phyloP scores from a whole-genome alignment of 2,329 filamentous ascomycete genomes.

The Fusarium keratoplasticum region DNA sequence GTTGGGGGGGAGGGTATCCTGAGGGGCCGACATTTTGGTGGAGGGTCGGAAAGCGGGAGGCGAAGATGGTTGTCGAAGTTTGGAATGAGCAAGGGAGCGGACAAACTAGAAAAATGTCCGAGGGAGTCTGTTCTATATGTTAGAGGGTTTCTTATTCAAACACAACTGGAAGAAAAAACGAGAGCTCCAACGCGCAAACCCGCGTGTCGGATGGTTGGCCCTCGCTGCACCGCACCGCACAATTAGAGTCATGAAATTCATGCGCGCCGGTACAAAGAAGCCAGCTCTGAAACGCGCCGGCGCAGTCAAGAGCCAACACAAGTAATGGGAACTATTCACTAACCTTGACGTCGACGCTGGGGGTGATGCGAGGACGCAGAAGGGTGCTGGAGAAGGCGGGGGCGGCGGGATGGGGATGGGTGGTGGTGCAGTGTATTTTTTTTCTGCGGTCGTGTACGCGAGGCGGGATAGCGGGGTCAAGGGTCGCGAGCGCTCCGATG shows the following conservation, averaged over 20 bases:
- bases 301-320: not conserved
- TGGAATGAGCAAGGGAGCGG: conserved; percentile 16
- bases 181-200: conserved; percentile 27
- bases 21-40: conserved; percentile 69
- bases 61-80: conserved; percentile 21
- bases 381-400: conserved; percentile 36
- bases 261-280: conserved; percentile 1
- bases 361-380: conserved; percentile 37
- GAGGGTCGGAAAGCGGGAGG: conserved; percentile 32
- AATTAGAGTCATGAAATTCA: conserved; percentile 2
- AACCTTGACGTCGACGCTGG: conserved; percentile 41
- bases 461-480: conserved; percentile 51
- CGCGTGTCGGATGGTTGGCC: conserved; percentile 6
- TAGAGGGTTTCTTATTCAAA: not conserved
- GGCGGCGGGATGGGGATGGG: conserved; percentile 30
- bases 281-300: not conserved
- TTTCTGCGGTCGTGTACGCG: conserved; percentile 45
- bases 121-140: conserved; percentile 17
- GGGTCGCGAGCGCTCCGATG: conserved; percentile 42
- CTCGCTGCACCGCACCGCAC: conserved; percentile 19
- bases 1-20: conserved; percentile 68
- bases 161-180: not conserved
- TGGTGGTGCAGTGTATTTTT: conserved; percentile 44
- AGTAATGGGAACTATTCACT: conserved; percentile 21
- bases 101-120: conserved; percentile 12